Evolutionary conservation across 1,284 basidiomycete species (phyloP), one percentile per base, ranked within the genome.

Genomic region (Porogramme epimiltina): DNA sequence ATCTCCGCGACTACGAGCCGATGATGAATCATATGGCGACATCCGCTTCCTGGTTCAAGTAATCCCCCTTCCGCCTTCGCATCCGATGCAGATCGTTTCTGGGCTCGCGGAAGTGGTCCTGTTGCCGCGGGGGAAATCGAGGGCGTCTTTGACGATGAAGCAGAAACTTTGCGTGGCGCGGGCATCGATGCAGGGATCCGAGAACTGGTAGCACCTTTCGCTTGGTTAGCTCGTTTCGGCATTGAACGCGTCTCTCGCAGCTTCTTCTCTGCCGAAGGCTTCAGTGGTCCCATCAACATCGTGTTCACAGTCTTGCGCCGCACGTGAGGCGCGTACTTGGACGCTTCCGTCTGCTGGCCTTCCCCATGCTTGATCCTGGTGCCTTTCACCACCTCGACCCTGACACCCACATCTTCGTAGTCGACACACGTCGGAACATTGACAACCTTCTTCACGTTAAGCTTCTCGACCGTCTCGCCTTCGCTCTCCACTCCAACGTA

Each of bases 401-500:
- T 49, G 47, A 3, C 25, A 1, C 28, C 28, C 13, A 55, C 49
- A 20, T 51, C 49, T 4, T 45, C 53, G 24, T 51, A 37, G 8
- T 37, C 24, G 24, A 55, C 16, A 8, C 43, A n/a, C 11, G 46
- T 46, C 0, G 54, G 46, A 16, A 49, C 28, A 5, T 43, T 18
- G 15, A 9, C 13, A 5, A 41, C 28, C 1, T 9, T 28, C 4
- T 19, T 15, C 22, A 2, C 28, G 28, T 42, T 50, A 9, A 55
- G 23, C 20, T 31, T 24, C 22, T 19, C 5, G 13, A 55, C 42
- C 18, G 40, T 44, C 10, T n/a, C 19, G 22, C 51, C 51, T 23
- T 56, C 55, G n/a, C 23, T 26, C 19, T 47, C 31, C 9, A 52
- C 38, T 4, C 44, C 47, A 3, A 8, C 24, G 37, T 47, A 56